These are phyloP conservation scores for Cladosporium sp. DNA, from an alignment of 2,329 filamentous ascomycete species.

Conservation along the genomic window DNA sequence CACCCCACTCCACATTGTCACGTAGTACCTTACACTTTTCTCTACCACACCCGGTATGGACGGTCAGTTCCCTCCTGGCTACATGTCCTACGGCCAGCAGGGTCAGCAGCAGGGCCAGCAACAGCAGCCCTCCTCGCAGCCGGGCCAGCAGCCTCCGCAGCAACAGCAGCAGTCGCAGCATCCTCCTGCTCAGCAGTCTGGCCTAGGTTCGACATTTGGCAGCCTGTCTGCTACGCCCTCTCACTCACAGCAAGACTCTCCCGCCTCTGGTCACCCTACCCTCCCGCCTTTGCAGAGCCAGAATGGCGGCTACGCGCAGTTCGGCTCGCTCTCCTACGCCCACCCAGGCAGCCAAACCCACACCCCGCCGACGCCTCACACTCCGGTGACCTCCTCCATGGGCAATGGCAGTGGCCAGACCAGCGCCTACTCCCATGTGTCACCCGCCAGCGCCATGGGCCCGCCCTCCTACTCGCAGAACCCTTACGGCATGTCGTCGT, in stretches of 20 bases:
- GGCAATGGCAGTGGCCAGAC: conserved; percentile 20
- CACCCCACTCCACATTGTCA: conserved; percentile 14
- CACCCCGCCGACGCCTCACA: conserved; percentile 32
- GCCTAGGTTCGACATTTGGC: conserved; percentile 20
- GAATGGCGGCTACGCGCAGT: conserved; percentile 30
- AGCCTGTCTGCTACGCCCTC: conserved; percentile 22
- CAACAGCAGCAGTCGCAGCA: conserved; percentile 21
- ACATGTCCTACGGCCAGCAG: conserved; percentile 22
- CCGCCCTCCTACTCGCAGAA: conserved; percentile 28
- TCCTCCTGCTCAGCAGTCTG: conserved; percentile 16
- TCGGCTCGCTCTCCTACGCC: conserved; percentile 31
- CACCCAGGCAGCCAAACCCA: conserved; percentile 28
- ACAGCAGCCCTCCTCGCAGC: conserved; percentile 17
- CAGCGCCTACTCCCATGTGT: conserved; percentile 29
- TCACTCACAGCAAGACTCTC: conserved; percentile 18
- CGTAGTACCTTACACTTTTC: conserved; percentile 9
- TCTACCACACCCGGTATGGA: conserved; percentile 19
- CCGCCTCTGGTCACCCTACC: conserved; percentile 25
- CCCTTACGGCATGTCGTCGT: conserved; percentile 25
- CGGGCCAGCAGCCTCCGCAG: conserved; percentile 20
- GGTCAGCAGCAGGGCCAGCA: conserved; percentile 20
- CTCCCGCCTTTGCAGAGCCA: conserved; percentile 32
- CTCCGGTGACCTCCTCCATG: conserved; percentile 29
- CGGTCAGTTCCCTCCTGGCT: conserved; percentile 24
- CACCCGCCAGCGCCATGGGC: conserved; percentile 30